Base-by-base conservation (phyloP, 2,329 filamentous ascomycete genomes). In the Septoria linicola region DNA sequence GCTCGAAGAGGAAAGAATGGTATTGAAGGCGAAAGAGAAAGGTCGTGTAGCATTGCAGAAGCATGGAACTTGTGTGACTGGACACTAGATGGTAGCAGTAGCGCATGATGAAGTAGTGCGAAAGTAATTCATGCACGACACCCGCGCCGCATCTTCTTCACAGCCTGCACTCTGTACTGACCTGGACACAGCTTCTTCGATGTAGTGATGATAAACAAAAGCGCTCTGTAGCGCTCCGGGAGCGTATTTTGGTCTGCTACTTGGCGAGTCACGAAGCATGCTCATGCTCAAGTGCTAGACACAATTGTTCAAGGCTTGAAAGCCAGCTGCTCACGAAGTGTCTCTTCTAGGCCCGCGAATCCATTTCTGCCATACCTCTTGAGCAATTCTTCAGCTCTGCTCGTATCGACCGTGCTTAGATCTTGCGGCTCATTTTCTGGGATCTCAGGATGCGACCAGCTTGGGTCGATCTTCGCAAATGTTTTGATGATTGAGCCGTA, bases 401-500 rank as follows among this genome's bases (percentile, higher is more conserved):
- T 17, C 13, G 44, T 48, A 20, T 48, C 36, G n/a, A 48, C 44
- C 19, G 23, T 39, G 8, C 36, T 48, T 25, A 48, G n/a, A 21
- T 48, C 44, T 27, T 32, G 27, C 23, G 25, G 16, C 6, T 16
- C 21, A 44, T 44, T 34, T 19, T 17, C 11, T 13, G 36, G 16
- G 3, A 17, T 35, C 16, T 40, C 23, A 7, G 40, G 8, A 17
- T 17, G 14, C n/a, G 25, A 10, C 35, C 27, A 31, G 14, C 8
- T 17, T 2, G 36, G 23, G 31, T 40, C 35, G 20, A 48, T 27
- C n/a, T 20, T 30, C 25, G 30, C 19, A 14, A 48, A 21, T 13
- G 17, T n/a, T 5, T 48, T 35, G 16, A 41, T 35, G 8, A 39
- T 21, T 4, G 16, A n/a, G 10, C 25, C 25, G 8, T 20, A 48